phyloP scores from a whole-genome alignment of 345 rosid species.

The Heritiera fomes region DNA sequence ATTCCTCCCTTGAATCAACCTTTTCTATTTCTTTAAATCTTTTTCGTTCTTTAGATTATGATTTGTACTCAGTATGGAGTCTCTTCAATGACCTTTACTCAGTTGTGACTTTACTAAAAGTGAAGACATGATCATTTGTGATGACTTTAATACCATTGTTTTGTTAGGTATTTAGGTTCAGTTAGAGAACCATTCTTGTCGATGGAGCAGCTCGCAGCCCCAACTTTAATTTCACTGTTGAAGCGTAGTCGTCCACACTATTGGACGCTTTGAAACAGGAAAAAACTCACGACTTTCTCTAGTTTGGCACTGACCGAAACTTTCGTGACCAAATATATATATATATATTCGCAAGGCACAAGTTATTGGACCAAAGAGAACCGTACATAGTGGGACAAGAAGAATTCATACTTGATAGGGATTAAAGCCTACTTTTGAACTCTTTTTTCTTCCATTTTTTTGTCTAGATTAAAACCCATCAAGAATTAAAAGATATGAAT shows the following conservation, averaged over 20 bases:
- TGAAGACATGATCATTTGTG: background rate
- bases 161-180: too few relatives aligned
- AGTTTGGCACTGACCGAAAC: background rate
- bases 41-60: too few relatives aligned
- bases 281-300: conserved; percentile 1
- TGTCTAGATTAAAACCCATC: too few relatives aligned
- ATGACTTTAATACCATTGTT: background rate
- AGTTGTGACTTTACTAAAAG: too few relatives aligned
- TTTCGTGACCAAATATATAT: background rate
- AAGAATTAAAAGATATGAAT: background rate
- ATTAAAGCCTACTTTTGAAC: background rate
- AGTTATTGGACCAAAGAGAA: background rate
- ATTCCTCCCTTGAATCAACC: too few relatives aligned
- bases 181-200: conserved; percentile 5
- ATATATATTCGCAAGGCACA: background rate
- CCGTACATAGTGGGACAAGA: background rate
- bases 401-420: background rate
- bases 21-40: too few relatives aligned
- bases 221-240: background rate
- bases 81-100: background rate
- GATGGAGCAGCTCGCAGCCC: background rate
- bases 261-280: background rate
- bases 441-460: background rate
- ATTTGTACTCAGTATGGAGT: too few relatives aligned
- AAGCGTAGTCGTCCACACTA: background rate